Percentiles rank a stretch among this genome's conserved stretches.
phyloP scores from a whole-genome alignment of 768 basidiomycete genomes.

The Paxillus ammoniavirescens region DNA sequence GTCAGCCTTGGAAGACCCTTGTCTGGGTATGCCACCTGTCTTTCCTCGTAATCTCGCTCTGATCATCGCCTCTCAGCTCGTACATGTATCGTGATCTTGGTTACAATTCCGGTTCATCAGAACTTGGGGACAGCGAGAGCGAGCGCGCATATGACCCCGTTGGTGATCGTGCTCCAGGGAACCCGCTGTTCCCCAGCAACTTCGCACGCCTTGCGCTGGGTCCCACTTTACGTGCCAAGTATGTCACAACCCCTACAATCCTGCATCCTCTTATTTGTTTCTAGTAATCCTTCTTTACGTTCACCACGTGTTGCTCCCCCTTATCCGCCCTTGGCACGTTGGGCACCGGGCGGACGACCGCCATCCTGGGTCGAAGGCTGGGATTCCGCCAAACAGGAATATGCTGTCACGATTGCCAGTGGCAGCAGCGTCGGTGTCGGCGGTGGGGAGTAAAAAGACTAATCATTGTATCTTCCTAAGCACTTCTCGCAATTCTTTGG shows the following conservation, averaged over 20 bases:
- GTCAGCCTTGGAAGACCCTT: conserved; percentile 26
- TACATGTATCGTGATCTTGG: conserved; percentile 15
- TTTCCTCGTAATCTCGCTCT: background rate
- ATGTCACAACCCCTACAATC: conserved; percentile 15
- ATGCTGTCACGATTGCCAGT: conserved; percentile 41
- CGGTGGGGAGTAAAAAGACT: conserved; percentile 18
- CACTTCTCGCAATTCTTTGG: background rate
- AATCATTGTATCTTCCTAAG: background rate
- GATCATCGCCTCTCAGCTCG: conserved; percentile 8
- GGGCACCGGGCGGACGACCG: conserved; percentile 29
- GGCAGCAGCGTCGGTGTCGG: conserved; percentile 29
- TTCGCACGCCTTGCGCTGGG: conserved; percentile 67
- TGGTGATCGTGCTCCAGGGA: conserved; percentile 67
- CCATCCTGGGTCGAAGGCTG: conserved; percentile 42
- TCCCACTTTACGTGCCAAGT: conserved; percentile 64
- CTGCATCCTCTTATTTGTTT: background rate
- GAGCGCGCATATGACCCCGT: conserved; percentile 45
- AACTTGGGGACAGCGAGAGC: conserved; percentile 25
- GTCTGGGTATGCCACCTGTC: conserved; percentile 16
- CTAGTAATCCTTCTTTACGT: conserved; percentile 26
- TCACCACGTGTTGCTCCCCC: conserved; percentile 7
- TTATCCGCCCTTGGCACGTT: conserved; percentile 21
- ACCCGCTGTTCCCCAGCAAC: conserved; percentile 79
- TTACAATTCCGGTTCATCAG: conserved; percentile 14
- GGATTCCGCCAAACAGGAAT: conserved; percentile 41